Conservation (phyloP, 202 grass and related monocot genomes). For the Schoenoplectus triqueter region DNA sequence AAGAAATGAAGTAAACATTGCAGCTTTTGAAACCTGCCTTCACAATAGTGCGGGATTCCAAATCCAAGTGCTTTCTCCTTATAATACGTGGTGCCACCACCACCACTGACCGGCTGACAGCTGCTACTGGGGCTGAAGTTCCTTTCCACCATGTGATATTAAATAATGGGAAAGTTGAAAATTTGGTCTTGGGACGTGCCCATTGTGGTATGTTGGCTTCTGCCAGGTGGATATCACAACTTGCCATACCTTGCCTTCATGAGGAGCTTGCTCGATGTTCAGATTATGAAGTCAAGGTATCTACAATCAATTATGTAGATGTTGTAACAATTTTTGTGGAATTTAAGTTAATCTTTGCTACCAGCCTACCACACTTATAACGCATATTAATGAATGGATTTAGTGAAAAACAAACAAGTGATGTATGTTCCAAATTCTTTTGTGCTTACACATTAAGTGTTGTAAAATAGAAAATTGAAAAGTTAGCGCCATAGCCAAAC, state of each 20-base stretch:
- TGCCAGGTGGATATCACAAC: constrained; percentile 80
- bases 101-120: constrained; percentile 76
- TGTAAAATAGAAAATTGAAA: constrained; percentile 1
- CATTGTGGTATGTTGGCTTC: constrained; percentile 90
- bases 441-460: background rate
- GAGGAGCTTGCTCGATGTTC: constrained; percentile 55
- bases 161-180: constrained; percentile 61
- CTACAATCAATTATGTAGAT: constrained; percentile 8
- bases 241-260: constrained; percentile 54
- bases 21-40: constrained; percentile 96
- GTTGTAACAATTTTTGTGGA: constrained; percentile 27
- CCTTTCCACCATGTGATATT: constrained; percentile 89
- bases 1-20: constrained; percentile 33
- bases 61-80: constrained; percentile 75
- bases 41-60: constrained; percentile 61
- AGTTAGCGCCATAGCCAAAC: background rate
- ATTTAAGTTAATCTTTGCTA: background rate
- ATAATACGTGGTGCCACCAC: constrained; percentile 91
- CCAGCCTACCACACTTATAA: background rate
- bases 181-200: constrained; percentile 74
- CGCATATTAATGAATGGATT: constrained; percentile 10
- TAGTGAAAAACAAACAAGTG: constrained; percentile 9
- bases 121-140: constrained; percentile 70
- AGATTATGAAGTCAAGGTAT: constrained; percentile 85
- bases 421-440: background rate